Evolutionary conservation across 306 rosid species (phyloP).

Genomic region (Medicago ruthenica): DNA sequence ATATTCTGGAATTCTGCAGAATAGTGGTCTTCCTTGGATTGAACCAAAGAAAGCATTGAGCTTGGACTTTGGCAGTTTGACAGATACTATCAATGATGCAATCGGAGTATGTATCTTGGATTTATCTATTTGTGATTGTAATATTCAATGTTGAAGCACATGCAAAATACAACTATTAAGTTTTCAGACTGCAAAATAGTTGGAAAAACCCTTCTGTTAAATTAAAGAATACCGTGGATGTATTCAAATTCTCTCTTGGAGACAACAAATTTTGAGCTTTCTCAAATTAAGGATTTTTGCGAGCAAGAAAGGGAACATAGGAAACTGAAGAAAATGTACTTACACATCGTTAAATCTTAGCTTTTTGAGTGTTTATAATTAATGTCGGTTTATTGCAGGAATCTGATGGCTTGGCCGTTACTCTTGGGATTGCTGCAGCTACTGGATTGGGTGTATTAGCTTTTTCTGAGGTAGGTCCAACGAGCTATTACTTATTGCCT

Average conservation of each 20-base stretch:
- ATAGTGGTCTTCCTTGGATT: constrained; percentile 87
- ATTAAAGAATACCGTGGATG: background rate
- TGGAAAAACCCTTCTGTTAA: constrained; percentile 8
- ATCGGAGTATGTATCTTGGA: constrained; percentile 76
- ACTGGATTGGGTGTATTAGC: constrained; percentile 73
- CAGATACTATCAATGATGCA: constrained; percentile 64
- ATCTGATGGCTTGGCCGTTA: constrained; percentile 60
- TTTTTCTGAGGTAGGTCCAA: constrained; percentile 69
- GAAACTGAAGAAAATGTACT: background rate
- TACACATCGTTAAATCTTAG: background rate
- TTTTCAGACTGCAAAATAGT: constrained; percentile 30
- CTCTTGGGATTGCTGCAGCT: constrained; percentile 77
- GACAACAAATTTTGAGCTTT: constrained; percentile 2
- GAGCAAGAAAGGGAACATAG: background rate
- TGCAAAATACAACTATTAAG: background rate
- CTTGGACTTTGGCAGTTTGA: constrained; percentile 63
- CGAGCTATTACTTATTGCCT: constrained; percentile 21
- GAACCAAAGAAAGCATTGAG: constrained; percentile 59
- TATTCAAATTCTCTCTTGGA: constrained; percentile 1
- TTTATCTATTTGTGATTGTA: constrained; percentile 35
- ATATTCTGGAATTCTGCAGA: constrained; percentile 55
- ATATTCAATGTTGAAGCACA: constrained; percentile 22
- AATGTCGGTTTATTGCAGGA: constrained; percentile 60
- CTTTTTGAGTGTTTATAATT: constrained; percentile 14
- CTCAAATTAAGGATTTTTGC: constrained; percentile 2